These are phyloP conservation scores for Pythium insidiosum DNA, from an alignment of 352 stramenopile species.

Conservation along the genomic window DNA sequence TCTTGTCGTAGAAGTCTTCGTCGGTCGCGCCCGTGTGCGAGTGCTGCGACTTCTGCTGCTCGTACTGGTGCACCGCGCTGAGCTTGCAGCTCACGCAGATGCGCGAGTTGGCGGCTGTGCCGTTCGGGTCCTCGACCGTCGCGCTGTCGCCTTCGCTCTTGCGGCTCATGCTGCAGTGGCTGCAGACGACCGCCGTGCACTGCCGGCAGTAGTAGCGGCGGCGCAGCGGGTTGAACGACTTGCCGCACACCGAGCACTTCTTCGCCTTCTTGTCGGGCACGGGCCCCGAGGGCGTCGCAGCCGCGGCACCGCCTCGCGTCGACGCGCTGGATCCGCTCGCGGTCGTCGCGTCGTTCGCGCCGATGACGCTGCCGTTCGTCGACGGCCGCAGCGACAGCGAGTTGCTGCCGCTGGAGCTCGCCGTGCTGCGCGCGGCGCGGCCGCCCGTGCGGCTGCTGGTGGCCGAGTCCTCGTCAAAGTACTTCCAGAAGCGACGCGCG, in stretches of 20 bases:
- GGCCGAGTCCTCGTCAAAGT: constrained; percentile 32
- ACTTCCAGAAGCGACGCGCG: constrained; percentile 76
- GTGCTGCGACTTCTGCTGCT: constrained; percentile 22
- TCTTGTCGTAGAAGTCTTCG: constrained; percentile 53
- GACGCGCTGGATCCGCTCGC: constrained; percentile 16
- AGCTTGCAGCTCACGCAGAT: constrained; percentile 78
- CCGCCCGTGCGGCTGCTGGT: constrained; percentile 13
- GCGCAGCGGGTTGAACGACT: constrained; percentile 76
- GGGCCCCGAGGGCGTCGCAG: neutral
- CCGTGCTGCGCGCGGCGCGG: constrained; percentile 20
- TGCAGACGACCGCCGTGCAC: constrained; percentile 56
- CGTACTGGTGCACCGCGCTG: constrained; percentile 32
- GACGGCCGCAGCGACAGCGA: constrained; percentile 14
- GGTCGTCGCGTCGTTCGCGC: constrained; percentile 11
- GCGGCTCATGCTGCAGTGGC: constrained; percentile 60
- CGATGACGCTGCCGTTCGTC: too few relatives aligned
- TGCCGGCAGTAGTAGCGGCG: constrained; percentile 63
- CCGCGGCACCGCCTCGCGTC: neutral
- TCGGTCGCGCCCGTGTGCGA: too few relatives aligned
- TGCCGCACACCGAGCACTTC: constrained; percentile 70
- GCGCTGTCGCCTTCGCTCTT: constrained; percentile 37
- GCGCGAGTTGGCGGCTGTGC: constrained; percentile 47
- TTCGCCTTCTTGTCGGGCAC: constrained; percentile 49
- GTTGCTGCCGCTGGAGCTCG: constrained; percentile 18
- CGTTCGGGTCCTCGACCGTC: too few relatives aligned